phyloP scores from a whole-genome alignment of 2,329 filamentous ascomycete genomes.

The Clonostachys chloroleuca region DNA sequence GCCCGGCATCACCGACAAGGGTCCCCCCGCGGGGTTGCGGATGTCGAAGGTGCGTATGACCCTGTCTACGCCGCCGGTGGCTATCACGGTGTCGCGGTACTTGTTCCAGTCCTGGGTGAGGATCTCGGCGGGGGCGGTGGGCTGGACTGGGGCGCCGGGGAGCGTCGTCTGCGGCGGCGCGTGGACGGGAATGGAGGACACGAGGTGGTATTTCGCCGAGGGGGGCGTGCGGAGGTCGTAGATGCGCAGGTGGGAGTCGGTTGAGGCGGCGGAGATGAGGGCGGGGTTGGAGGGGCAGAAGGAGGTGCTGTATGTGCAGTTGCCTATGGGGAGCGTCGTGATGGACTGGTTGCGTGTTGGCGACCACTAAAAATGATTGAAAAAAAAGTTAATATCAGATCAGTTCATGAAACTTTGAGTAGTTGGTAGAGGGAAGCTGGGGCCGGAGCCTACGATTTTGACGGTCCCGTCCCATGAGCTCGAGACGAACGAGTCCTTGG shows the following conservation, averaged over 20 bases:
- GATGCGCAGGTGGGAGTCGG: conserved; percentile 83
- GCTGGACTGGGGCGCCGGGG: conserved; percentile 25
- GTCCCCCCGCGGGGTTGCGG: conserved; percentile 67
- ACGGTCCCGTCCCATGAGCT: conserved; percentile 95
- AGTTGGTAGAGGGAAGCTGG: not conserved
- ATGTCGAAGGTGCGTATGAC: conserved; percentile 88
- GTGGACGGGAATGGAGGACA: conserved; percentile 79
- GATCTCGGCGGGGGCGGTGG: conserved; percentile 71
- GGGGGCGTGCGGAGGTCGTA: conserved; percentile 89
- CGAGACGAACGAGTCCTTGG: conserved; percentile 86
- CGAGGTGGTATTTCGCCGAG: conserved; percentile 83
- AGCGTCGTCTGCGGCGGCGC: conserved; percentile 40
- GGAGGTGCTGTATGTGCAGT: conserved; percentile 88
- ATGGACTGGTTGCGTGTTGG: conserved; percentile 72
- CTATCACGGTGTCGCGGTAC: conserved; percentile 80
- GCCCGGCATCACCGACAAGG: conserved; percentile 69
- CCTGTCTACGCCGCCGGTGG: conserved; percentile 85
- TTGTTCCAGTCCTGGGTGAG: conserved; percentile 99
- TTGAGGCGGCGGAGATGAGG: conserved; percentile 81
- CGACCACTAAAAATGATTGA: conserved; percentile 59
- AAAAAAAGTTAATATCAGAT: not conserved
- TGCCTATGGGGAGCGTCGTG: conserved; percentile 83
- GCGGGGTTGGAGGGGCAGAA: conserved; percentile 87
- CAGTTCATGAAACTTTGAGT: not conserved
- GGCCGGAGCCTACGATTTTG: conserved; percentile 59